Conservation (phyloP, 2,329 filamentous ascomycete species). For the Ceratocystis colombiana region DNA sequence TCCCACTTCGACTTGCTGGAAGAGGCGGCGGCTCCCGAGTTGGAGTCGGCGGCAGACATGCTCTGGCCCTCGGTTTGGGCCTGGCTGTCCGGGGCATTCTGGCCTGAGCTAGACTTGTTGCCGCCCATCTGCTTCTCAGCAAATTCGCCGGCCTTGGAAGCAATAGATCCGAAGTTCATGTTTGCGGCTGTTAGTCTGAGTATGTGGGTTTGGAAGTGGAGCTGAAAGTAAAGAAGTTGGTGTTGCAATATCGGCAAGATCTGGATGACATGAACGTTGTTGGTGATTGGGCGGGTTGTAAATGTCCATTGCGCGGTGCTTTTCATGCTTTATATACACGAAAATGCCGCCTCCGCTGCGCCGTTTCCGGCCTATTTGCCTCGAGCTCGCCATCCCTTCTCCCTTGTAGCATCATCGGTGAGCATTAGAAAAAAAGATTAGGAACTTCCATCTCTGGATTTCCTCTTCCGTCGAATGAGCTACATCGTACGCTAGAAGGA, state of each 20-base stretch:
- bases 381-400: not conserved
- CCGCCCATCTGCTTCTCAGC: slow-evolving; percentile 25
- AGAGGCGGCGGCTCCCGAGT: not conserved
- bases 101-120: slow-evolving; percentile 7
- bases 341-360: not conserved
- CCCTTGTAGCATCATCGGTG: not conserved
- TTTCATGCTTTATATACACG: not conserved
- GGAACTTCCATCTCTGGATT: not conserved
- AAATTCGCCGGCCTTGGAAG: slow-evolving; percentile 28
- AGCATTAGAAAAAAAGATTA: not conserved
- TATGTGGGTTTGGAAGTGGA: not conserved
- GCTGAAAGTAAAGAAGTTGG: not conserved
- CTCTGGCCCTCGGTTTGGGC: not conserved
- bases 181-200: slow-evolving; percentile 9
- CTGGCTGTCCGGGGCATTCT: slow-evolving; percentile 17
- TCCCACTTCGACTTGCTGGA: slow-evolving; percentile 21
- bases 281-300: not conserved
- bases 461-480: not conserved
- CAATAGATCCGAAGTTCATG: slow-evolving; percentile 30
- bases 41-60: slow-evolving; percentile 1
- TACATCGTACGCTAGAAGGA: not conserved
- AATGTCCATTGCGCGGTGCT: not conserved
- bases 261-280: not conserved
- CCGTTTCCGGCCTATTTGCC: not conserved
- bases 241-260: not conserved